Percentiles rank a stretch among this genome's conserved stretches.
Evolutionary conservation across 2,329 filamentous ascomycete genomes (phyloP).

Genomic region (Penicillium sp.): DNA sequence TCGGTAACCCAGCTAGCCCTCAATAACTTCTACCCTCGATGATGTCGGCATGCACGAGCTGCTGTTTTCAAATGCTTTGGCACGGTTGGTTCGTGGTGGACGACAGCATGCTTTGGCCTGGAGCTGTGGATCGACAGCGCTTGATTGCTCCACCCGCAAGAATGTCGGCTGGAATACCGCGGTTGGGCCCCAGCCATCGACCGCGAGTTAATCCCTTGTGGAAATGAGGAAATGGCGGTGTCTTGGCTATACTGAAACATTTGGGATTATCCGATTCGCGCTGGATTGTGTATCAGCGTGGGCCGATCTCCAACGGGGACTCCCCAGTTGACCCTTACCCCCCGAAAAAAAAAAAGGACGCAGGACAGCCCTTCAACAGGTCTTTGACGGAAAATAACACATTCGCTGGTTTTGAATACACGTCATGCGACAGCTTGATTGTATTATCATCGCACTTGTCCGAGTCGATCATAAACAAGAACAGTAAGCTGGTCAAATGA

Average conservation of each 20-base stretch:
- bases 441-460: no score
- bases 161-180: constrained; percentile 14
- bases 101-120: constrained; percentile 1
- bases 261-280: neutral
- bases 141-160: neutral
- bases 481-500: no score
- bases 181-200: constrained; percentile 7
- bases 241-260: neutral
- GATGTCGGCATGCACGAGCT: neutral
- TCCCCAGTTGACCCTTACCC: neutral
- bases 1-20: neutral
- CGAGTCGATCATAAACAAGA: no score
- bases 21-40: neutral
- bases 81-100: constrained; percentile 1
- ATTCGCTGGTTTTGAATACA: no score
- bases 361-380: no score
- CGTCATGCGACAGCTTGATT: no score
- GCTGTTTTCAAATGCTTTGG: neutral
- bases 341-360: no score
- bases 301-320: neutral
- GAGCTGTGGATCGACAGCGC: neutral
- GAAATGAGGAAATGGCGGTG: constrained; percentile 6
- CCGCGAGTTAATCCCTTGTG: neutral
- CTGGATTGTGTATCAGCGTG: neutral
- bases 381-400: no score